A percentile compares a stretch with the other conserved stretches of the same genome.
phyloP scores from a whole-genome alignment of 306 rosid species.

The Rosa rugosa region DNA sequence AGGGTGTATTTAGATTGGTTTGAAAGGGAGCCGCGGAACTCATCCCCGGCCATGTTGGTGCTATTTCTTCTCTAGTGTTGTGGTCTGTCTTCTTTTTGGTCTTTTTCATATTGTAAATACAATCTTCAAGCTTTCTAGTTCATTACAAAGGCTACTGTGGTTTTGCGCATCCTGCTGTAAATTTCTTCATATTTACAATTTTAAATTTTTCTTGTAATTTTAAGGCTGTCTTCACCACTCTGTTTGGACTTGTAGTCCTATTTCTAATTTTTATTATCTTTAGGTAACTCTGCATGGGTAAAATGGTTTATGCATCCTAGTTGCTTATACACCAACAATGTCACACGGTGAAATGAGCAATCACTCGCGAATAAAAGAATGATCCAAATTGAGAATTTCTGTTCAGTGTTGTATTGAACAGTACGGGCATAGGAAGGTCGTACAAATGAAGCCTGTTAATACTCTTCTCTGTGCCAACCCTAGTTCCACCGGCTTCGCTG shows the following conservation, averaged over 20 bases:
- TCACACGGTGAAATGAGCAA: not conserved
- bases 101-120: constrained; percentile 37
- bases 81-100: not conserved
- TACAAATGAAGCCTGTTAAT: no score
- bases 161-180: not conserved
- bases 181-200: not conserved
- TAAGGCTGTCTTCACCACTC: not conserved
- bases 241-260: not conserved
- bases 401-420: no score
- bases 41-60: not conserved
- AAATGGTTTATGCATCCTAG: not conserved
- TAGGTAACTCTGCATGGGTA: not conserved
- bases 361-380: not conserved
- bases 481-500: not conserved
- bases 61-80: not conserved
- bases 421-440: no score
- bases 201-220: not conserved
- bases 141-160: constrained; percentile 7
- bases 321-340: not conserved
- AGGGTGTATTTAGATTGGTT: constrained; percentile 26
- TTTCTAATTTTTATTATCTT: not conserved
- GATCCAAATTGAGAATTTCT: not conserved
- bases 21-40: constrained; percentile 42
- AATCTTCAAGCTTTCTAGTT: constrained; percentile 26
- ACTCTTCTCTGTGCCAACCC: no score